Percentiles rank a stretch among this genome's conserved stretches.
These are phyloP conservation scores for Lachancea cidri DNA, from an alignment of 805 yeast species.

Conservation along the genomic window DNA sequence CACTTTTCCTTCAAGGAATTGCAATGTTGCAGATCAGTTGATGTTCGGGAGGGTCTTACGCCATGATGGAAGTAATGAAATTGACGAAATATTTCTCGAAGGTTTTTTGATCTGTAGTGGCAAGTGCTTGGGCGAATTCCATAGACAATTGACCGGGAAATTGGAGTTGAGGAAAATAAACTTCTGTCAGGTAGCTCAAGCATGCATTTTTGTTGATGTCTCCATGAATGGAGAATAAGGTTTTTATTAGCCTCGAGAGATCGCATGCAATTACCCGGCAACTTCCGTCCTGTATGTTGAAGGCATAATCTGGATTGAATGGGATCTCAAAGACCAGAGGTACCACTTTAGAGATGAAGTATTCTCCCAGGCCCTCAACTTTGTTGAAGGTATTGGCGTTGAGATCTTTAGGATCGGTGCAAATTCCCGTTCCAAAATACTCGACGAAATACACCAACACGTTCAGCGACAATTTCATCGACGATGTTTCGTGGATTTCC, in stretches of 20 bases:
- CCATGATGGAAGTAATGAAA: slow-evolving; percentile 29
- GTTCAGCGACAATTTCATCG: slow-evolving; percentile 64
- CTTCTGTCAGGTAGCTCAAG: slow-evolving; percentile 46
- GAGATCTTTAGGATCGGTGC: slow-evolving; percentile 56
- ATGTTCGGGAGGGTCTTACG: no score
- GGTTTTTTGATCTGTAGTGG: slow-evolving; percentile 50
- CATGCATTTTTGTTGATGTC: slow-evolving; percentile 24
- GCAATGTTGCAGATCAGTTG: no score
- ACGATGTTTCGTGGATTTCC: slow-evolving; percentile 55
- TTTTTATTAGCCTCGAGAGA: slow-evolving; percentile 61
- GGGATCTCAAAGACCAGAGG: slow-evolving; percentile 73
- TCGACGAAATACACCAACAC: slow-evolving; percentile 59
- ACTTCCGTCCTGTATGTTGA: slow-evolving; percentile 74
- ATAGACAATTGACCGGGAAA: slow-evolving; percentile 54
- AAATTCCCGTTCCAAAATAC: slow-evolving; percentile 63
- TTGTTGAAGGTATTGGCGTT: slow-evolving; percentile 40
- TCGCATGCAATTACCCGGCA: slow-evolving; percentile 70
- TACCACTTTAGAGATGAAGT: slow-evolving; percentile 62
- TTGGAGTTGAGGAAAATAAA: slow-evolving; percentile 46
- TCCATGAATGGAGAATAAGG: slow-evolving; percentile 42
- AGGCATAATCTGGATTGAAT: slow-evolving; percentile 55
- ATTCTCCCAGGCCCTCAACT: slow-evolving; percentile 66
- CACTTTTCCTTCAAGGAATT: neutral
- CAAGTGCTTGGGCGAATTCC: slow-evolving; percentile 58
- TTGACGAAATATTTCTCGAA: slow-evolving; percentile 66